A percentile compares a stretch with the other conserved stretches of the same genome.
Evolutionary conservation across 768 basidiomycete genomes (phyloP).

Genomic region (Macrolepiota albuminosa): DNA sequence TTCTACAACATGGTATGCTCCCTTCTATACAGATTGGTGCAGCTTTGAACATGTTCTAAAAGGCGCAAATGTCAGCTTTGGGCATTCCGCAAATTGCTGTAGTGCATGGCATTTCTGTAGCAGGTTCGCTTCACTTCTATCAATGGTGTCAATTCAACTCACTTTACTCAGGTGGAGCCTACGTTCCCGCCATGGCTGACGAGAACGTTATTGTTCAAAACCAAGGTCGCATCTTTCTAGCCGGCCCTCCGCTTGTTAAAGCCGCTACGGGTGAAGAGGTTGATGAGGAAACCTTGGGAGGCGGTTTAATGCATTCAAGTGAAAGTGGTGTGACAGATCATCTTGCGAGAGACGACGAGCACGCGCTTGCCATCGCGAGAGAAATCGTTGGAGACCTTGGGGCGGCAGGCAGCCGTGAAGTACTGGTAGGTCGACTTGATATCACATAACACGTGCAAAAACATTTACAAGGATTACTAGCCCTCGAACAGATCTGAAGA

Average conservation of each 20-base stretch:
- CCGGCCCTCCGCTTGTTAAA: conserved; percentile 91
- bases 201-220: conserved; percentile 89
- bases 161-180: conserved; percentile 65
- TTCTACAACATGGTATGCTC: conserved; percentile 89
- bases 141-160: neutral
- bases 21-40: neutral
- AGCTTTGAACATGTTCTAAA: neutral
- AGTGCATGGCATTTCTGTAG: conserved; percentile 93
- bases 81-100: conserved; percentile 90
- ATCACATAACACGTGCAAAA: neutral
- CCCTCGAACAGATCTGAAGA: conserved; percentile 58
- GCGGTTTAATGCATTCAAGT: conserved; percentile 86
- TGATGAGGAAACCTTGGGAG: conserved; percentile 89
- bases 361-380: conserved; percentile 77
- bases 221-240: conserved; percentile 91
- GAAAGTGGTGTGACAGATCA: conserved; percentile 92
- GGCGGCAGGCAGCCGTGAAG: conserved; percentile 46
- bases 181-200: conserved; percentile 96
- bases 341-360: conserved; percentile 79
- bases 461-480: conserved; percentile 25
- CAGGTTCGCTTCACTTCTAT: conserved; percentile 39
- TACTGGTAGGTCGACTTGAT: conserved; percentile 35
- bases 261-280: conserved; percentile 93
- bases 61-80: conserved; percentile 92
- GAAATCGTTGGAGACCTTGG: conserved; percentile 77